Evolutionary conservation across 140 eudicot species (phyloP).

Genomic region (Stevia rebaudiana): DNA sequence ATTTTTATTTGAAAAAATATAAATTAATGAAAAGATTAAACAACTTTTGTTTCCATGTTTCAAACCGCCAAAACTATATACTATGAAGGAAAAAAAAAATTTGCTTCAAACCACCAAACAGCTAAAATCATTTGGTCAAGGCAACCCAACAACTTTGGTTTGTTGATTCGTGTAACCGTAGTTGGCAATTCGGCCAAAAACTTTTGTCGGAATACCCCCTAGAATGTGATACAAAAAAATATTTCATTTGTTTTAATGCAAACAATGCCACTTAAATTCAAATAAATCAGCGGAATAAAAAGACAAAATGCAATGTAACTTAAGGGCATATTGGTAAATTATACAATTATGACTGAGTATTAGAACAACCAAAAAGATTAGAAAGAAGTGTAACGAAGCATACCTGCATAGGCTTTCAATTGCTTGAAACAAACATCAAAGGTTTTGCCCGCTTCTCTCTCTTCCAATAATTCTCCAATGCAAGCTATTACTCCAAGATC

Average conservation of each 20-base stretch:
- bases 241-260: neutral
- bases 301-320: neutral
- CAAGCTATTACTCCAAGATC: slow-evolving; percentile 84
- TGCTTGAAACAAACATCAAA: slow-evolving; percentile 86
- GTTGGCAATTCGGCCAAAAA: neutral
- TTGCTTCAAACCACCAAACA: neutral
- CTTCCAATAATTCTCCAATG: slow-evolving; percentile 85
- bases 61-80: neutral
- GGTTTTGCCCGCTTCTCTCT: slow-evolving; percentile 98
- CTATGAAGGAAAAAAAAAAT: neutral
- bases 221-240: neutral
- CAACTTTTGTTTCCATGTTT: too few relatives aligned
- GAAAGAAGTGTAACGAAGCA: slow-evolving; percentile 13
- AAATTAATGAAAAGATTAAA: too few relatives aligned
- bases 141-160: neutral
- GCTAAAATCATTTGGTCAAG: neutral
- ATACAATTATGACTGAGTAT: neutral
- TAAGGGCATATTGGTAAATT: neutral
- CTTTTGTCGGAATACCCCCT: neutral
- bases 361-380: neutral
- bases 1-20: too few relatives aligned
- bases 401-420: slow-evolving; percentile 90
- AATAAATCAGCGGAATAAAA: neutral
- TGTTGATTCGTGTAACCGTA: neutral
- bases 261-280: neutral